Base-by-base conservation (phyloP, 148 eudicot genomes). In the Mesembryanthemum crystallinum region DNA sequence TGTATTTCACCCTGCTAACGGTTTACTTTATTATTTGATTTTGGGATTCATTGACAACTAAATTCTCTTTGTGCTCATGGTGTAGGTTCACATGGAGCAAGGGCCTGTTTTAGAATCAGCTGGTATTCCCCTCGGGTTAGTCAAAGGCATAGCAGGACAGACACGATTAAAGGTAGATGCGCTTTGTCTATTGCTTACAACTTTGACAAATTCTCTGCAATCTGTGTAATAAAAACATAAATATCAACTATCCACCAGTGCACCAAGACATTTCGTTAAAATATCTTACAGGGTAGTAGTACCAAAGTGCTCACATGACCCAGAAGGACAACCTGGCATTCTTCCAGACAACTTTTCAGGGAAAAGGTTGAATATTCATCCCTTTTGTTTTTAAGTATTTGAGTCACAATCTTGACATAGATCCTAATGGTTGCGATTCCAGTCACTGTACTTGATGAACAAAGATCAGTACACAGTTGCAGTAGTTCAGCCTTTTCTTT, bases 81-180 rank as follows among this genome's bases (percentile, higher is more conserved):
- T 75, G 70, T 85, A 95, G 98, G 89, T 92, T 88, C 98, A 95
- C 77, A 90, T 95, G 80, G 98, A 95, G 73, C 98, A 95, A 77
- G 98, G 98, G 23, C 98, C 98, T 67, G 92, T 95, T 62, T 86
- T 95, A 51, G 98, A 92, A 78, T 81, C 88, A 42, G 86, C 82
- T 42, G 98, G 98, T 79, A 86, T 90, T 78, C 98, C 98, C 76
- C 96, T 95, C 71, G 98, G 91, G 67, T 83, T 87, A 74, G 98
- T 95, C 66, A 86, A 90, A 87, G 98, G 98, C 81, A 95, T 95
- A 77, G 98, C 98, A 51, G 98, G 98, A 24, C 98, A 95, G 83
- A 88, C 98, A 47, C 83, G 98, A 13, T 76, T 95, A 73, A 92
- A 86, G 96, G 98, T 95, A 81, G 39, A 42, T 54, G 39, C 64